These are phyloP conservation scores for Elymus sibiricus DNA, from an alignment of 176 grass and related monocot species.

Conservation along the genomic window DNA sequence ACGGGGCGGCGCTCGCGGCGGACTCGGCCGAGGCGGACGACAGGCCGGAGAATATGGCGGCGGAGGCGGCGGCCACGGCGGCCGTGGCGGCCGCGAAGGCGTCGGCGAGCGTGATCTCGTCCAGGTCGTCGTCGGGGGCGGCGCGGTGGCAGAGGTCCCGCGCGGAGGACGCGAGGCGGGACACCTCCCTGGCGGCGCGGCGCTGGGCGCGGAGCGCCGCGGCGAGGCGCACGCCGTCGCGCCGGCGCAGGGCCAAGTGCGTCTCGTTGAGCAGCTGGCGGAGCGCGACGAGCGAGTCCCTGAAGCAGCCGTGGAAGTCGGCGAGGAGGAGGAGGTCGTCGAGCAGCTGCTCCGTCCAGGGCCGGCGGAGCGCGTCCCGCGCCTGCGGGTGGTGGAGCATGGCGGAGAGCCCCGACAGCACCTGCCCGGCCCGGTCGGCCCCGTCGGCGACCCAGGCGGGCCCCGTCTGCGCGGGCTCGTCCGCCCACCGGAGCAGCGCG, in stretches of 20 bases:
- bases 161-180: conserved; percentile 26
- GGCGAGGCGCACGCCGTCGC: conserved; percentile 38
- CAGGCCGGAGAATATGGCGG: conserved; percentile 46
- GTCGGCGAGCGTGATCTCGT: conserved; percentile 43
- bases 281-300: conserved; percentile 39
- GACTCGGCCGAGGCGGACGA: conserved; percentile 49
- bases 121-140: conserved; percentile 20
- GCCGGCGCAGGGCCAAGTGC: conserved; percentile 34
- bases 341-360: conserved; percentile 50
- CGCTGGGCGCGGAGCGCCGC: conserved; percentile 48
- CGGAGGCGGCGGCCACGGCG: conserved; percentile 32
- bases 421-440: background rate
- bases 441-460: conserved; percentile 49
- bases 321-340: conserved; percentile 60
- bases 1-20: conserved; percentile 38
- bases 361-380: conserved; percentile 43
- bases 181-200: conserved; percentile 37
- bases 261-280: conserved; percentile 48
- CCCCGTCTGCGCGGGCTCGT: conserved; percentile 12
- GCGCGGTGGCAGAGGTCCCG: conserved; percentile 43
- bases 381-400: conserved; percentile 61
- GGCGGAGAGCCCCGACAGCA: conserved; percentile 31
- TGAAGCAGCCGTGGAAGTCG: conserved; percentile 52
- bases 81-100: conserved; percentile 35
- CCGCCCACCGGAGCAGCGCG: conserved; percentile 36